phyloP scores from a whole-genome alignment of 208 protist species.

The Wallacemonas sp. region DNA sequence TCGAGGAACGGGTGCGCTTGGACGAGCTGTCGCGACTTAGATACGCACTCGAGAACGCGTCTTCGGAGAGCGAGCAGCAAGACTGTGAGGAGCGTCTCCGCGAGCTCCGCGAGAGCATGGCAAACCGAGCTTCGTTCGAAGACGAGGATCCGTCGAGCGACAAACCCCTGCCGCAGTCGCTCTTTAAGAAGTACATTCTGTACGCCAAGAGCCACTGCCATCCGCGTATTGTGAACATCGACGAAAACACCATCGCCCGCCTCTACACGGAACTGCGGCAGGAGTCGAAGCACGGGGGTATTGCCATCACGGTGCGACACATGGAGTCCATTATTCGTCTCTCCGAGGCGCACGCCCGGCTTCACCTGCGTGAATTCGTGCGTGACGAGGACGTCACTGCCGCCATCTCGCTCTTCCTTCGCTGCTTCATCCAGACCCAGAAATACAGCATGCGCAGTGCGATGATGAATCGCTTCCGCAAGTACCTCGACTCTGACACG shows the following conservation, averaged over 20 bases:
- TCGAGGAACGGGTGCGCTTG: slow-evolving; percentile 48
- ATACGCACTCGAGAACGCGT: slow-evolving; percentile 63
- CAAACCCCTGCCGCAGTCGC: slow-evolving; percentile 91
- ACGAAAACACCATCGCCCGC: slow-evolving; percentile 92
- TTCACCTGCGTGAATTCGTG: slow-evolving; percentile 97
- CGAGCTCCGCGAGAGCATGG: slow-evolving; percentile 42
- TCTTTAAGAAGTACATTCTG: slow-evolving; percentile 98
- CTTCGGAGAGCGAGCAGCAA: slow-evolving; percentile 64
- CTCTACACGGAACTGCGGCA: slow-evolving; percentile 97
- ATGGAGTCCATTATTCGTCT: slow-evolving; percentile 99
- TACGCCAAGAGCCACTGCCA: slow-evolving; percentile 94
- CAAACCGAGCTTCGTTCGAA: slow-evolving; percentile 43
- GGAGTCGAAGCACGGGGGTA: slow-evolving; percentile 93
- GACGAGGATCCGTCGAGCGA: slow-evolving; percentile 85
- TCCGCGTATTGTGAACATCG: slow-evolving; percentile 92
- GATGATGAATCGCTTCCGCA: slow-evolving; percentile 85
- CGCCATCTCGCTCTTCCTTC: slow-evolving; percentile 97
- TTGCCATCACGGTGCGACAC: slow-evolving; percentile 98
- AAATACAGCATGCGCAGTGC: slow-evolving; percentile 90
- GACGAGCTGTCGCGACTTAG: slow-evolving; percentile 64
- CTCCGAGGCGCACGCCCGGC: slow-evolving; percentile 96
- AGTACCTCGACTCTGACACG: slow-evolving; percentile 86
- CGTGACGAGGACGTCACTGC: slow-evolving; percentile 97
- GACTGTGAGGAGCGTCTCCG: slow-evolving; percentile 53
- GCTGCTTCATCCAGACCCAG: slow-evolving; percentile 98